These are phyloP conservation scores for Linnemannia exigua DNA, from an alignment of 192 early-diverging fungal genomes.

Conservation along the genomic window DNA sequence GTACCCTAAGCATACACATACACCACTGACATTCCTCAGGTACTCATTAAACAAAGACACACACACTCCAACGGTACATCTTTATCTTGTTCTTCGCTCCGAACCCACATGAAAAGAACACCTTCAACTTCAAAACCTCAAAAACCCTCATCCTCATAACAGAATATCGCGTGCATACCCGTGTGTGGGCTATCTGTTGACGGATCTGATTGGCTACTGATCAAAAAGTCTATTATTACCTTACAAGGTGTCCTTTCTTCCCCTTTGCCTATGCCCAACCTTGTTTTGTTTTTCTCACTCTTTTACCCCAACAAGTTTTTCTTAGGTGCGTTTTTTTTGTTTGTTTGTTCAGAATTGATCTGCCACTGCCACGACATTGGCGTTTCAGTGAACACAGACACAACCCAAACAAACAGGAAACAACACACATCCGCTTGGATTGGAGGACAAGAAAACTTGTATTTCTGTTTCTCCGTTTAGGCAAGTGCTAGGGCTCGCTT, in stretches of 20 bases:
- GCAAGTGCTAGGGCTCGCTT: constrained; percentile 53
- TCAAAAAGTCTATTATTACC: neutral
- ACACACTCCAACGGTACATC: no score
- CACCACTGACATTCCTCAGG: no score
- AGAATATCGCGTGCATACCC: constrained; percentile 3
- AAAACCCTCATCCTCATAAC: neutral
- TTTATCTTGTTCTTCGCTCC: no score
- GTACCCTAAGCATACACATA: no score
- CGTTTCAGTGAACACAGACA: neutral
- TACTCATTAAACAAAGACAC: no score
- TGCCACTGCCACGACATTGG: neutral
- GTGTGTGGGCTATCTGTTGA: neutral
- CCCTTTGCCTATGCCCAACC: neutral
- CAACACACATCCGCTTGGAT: neutral
- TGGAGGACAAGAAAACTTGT: neutral
- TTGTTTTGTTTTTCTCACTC: constrained; percentile 11
- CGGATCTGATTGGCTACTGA: neutral
- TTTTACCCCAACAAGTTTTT: constrained; percentile 14
- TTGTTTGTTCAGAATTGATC: no score
- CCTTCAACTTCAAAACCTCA: no score
- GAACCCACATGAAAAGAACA: no score
- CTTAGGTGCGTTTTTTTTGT: constrained; percentile 8
- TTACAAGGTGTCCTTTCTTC: neutral
- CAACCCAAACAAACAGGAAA: neutral
- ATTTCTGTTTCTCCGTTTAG: neutral